These are phyloP conservation scores for Craspedostauros australis DNA, from an alignment of 108 stramenopile species.

Conservation along the genomic window DNA sequence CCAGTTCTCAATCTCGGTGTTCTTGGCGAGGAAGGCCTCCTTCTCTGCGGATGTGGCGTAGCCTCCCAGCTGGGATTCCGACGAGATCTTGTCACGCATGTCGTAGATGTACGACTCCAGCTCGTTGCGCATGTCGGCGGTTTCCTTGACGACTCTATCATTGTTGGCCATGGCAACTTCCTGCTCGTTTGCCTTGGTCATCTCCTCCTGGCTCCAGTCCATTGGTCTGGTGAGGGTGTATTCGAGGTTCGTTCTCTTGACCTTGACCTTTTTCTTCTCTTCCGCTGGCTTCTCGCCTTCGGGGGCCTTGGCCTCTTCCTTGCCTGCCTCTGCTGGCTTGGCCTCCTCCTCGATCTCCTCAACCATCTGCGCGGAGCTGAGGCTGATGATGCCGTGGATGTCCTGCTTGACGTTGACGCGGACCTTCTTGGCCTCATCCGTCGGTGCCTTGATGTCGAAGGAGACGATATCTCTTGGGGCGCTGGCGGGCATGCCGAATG, in stretches of 20 bases:
- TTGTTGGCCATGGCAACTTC: slow-evolving; percentile 85
- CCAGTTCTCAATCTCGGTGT: slow-evolving; percentile 94
- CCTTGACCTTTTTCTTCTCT: slow-evolving; percentile 82
- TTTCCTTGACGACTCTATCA: slow-evolving; percentile 92
- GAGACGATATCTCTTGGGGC: slow-evolving; percentile 48
- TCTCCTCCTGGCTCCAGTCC: slow-evolving; percentile 73
- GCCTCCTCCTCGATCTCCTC: slow-evolving; percentile 85
- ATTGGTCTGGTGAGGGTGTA: slow-evolving; percentile 61
- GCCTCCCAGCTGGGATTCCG: slow-evolving; percentile 60
- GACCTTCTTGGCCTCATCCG: slow-evolving; percentile 74
- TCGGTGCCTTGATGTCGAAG: slow-evolving; percentile 61
- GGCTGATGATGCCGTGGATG: slow-evolving; percentile 83
- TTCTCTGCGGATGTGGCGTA: slow-evolving; percentile 87
- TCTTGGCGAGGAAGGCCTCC: slow-evolving; percentile 45
- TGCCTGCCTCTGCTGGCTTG: slow-evolving; percentile 24
- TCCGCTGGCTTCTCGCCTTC: slow-evolving; percentile 40
- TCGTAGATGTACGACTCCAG: slow-evolving; percentile 97
- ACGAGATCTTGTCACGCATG: slow-evolving; percentile 94
- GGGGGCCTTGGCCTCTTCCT: slow-evolving; percentile 37
- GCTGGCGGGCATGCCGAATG: slow-evolving; percentile 40
- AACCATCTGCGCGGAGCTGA: slow-evolving; percentile 93
- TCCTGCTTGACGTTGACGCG: slow-evolving; percentile 96
- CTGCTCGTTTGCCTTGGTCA: slow-evolving; percentile 69
- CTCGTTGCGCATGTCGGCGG: slow-evolving; percentile 96
- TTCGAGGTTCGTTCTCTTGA: slow-evolving; percentile 84